Evolutionary conservation across 2,329 filamentous ascomycete species (phyloP).

Genomic region (Furcasterigmium sp.): DNA sequence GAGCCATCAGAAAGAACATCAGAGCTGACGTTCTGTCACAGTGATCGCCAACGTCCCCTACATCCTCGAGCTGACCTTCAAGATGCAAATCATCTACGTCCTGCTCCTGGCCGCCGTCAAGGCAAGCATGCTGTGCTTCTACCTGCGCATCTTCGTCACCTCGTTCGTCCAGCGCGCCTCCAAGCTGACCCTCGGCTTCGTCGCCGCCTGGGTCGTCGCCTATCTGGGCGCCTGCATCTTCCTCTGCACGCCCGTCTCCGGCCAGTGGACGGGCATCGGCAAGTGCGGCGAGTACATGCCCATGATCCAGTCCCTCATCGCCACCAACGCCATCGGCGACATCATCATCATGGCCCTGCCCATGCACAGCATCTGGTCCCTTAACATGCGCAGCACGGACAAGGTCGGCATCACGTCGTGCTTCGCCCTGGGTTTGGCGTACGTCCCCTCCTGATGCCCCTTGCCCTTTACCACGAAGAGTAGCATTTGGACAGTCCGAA

Average conservation of each 20-base stretch:
- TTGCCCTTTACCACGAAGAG: background rate
- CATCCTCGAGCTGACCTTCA: slow-evolving; percentile 19
- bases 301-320: slow-evolving; percentile 47
- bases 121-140: slow-evolving; percentile 38
- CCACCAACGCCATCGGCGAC: slow-evolving; percentile 29
- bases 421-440: slow-evolving; percentile 16
- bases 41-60: slow-evolving; percentile 20
- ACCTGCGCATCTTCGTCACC: slow-evolving; percentile 49
- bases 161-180: slow-evolving; percentile 51
- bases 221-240: slow-evolving; percentile 42
- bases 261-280: slow-evolving; percentile 44
- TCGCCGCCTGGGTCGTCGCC: slow-evolving; percentile 19
- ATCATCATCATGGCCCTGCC: slow-evolving; percentile 33
- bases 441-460: background rate
- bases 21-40: slow-evolving; percentile 10
- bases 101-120: slow-evolving; percentile 26
- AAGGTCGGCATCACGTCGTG: slow-evolving; percentile 18
- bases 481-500: no score
- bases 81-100: slow-evolving; percentile 40
- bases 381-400: slow-evolving; percentile 35
- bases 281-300: slow-evolving; percentile 50
- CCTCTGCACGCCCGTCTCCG: slow-evolving; percentile 55
- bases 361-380: slow-evolving; percentile 43
- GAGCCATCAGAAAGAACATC: background rate
- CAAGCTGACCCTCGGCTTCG: slow-evolving; percentile 45